Conservation (phyloP, 352 stramenopile genomes). For the Pythium coloratum region DNA sequence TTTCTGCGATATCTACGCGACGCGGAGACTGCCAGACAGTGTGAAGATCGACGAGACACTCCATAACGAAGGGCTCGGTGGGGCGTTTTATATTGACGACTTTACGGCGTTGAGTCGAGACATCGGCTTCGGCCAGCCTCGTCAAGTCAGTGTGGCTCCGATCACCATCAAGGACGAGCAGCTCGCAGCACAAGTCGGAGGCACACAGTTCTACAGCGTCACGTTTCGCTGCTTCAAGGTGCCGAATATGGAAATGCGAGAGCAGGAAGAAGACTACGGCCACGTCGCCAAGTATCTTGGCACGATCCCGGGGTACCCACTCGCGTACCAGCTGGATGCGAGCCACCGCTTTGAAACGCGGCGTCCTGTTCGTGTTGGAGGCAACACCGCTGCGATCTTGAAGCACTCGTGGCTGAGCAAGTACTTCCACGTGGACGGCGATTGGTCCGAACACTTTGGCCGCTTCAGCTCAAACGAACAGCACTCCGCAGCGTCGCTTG, state of each 20-base stretch:
- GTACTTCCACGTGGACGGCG: constrained; percentile 84
- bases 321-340: constrained; percentile 68
- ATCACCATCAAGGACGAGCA: constrained; percentile 60
- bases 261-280: constrained; percentile 89
- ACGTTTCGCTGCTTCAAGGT: constrained; percentile 91
- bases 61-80: constrained; percentile 86
- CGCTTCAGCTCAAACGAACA: constrained; percentile 8
- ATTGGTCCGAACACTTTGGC: constrained; percentile 78
- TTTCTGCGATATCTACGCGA: constrained; percentile 91
- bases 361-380: constrained; percentile 76
- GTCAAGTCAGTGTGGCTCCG: constrained; percentile 72
- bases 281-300: constrained; percentile 91
- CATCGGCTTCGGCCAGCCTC: constrained; percentile 82
- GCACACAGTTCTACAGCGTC: constrained; percentile 82
- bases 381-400: constrained; percentile 85
- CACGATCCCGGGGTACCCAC: constrained; percentile 63
- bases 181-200: constrained; percentile 49
- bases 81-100: constrained; percentile 91
- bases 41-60: constrained; percentile 70
- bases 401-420: constrained; percentile 62
- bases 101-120: constrained; percentile 77
- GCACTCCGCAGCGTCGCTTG: no score
- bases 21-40: constrained; percentile 62
- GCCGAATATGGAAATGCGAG: constrained; percentile 35
- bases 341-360: constrained; percentile 74